Evolutionary conservation across 768 basidiomycete species (phyloP).

Genomic region (Termitomyces sp.): DNA sequence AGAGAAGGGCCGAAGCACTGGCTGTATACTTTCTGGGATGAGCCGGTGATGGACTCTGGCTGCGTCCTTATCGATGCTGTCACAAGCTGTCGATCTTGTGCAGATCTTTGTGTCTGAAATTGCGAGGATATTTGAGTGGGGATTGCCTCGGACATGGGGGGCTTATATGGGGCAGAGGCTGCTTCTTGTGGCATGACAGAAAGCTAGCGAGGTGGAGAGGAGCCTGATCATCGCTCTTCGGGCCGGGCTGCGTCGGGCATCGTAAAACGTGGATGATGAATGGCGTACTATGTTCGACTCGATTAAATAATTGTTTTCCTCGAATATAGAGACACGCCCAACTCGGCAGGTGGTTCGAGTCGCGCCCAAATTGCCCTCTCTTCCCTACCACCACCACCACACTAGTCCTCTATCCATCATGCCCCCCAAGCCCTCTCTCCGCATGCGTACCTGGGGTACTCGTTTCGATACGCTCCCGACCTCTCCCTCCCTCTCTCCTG

Average conservation of each 20-base stretch:
- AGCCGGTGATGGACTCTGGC: background rate
- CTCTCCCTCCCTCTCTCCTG: conserved; percentile 35
- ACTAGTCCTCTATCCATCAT: conserved; percentile 23
- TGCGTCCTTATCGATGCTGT: background rate
- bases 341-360: conserved; percentile 5
- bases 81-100: conserved; percentile 10
- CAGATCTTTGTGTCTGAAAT: background rate
- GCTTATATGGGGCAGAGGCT: background rate
- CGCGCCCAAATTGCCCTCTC: conserved; percentile 1
- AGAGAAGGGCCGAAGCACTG: no score
- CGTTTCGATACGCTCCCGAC: conserved; percentile 62
- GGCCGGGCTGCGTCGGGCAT: conserved; percentile 31
- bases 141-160: background rate
- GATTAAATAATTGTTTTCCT: conserved; percentile 12
- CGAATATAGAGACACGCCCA: conserved; percentile 4
- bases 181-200: conserved; percentile 40
- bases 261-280: conserved; percentile 31
- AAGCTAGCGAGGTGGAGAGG: conserved; percentile 26
- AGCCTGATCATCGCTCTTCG: conserved; percentile 29
- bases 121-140: background rate
- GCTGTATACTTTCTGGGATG: no score
- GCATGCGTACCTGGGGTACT: conserved; percentile 58
- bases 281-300: conserved; percentile 5
- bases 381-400: conserved; percentile 9
- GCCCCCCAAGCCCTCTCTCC: conserved; percentile 35